Base-by-base conservation (phyloP, 768 basidiomycete species). In the Lactarius indigo region DNA sequence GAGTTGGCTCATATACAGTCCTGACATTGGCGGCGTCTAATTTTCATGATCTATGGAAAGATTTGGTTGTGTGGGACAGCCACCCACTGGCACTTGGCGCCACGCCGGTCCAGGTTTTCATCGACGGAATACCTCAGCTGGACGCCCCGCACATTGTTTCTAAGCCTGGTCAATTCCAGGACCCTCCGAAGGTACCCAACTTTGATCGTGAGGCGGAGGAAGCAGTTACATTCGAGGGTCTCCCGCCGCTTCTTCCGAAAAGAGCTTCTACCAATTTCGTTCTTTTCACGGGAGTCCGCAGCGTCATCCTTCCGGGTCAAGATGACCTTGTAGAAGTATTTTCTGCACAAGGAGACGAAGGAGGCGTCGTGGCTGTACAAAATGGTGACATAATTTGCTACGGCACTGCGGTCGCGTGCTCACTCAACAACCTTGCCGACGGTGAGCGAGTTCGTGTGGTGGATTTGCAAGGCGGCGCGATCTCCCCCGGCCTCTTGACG, bases 51-150 rank as follows among this genome's bases (percentile, higher is more conserved):
- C 87, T 91, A 0, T 92, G 92, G 5, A 80, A 91, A 79, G 79
- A 85, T 72, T 52, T 84, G 30, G 82, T 84, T 26, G 74, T 84
- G 13, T 91, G 89, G 89, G 88, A 91, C 65, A 85, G 84, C 5
- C 91, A 94, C 75, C 94, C 92, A 0, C 81, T 96, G 31, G 73
- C 84, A 0, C 80, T 94, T 4, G 92, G 92, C 30, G 88, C 92
- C 0, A 93, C 91, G 1, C 93, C 94, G 0, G 75, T 78, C 3
- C 92, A 94, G 72, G 91, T 93, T 35, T 96, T 88, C 81, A 91
- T 94, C 66, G 93, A 96, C 72, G 94, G 93, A 3, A 88, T 94
- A 58, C 73, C 89, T 0, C 93, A 96, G 71, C 71, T 89, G 2
- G 72, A 78, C 55, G 72, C 76, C 3, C 81, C 87, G 3, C 74